These are phyloP conservation scores for Periconia digitata DNA, from an alignment of 2,329 filamentous ascomycete genomes.

Conservation along the genomic window DNA sequence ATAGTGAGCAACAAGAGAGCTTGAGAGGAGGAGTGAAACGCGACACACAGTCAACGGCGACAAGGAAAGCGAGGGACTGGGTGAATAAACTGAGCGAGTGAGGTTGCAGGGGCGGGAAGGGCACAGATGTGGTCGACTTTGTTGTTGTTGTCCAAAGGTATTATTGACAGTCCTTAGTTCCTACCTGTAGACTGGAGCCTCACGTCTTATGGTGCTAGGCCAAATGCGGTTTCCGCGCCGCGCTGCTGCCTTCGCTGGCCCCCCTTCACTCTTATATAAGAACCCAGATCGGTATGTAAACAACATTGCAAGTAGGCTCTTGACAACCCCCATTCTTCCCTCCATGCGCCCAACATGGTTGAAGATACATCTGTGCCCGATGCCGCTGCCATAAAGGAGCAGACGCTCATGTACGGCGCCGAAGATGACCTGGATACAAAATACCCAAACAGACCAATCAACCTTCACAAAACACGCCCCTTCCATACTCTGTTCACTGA, in stretches of 20 bases:
- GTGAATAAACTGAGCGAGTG: neutral
- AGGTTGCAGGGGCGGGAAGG: too few species aligned
- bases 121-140: too few species aligned
- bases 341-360: conserved; percentile 28
- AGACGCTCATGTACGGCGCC: conserved; percentile 53
- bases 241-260: conserved; percentile 6
- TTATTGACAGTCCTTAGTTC: too few species aligned
- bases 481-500: conserved; percentile 78
- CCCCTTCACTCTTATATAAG: conserved; percentile 5
- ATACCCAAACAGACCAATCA: conserved; percentile 77
- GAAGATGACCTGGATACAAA: conserved; percentile 53
- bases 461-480: conserved; percentile 74
- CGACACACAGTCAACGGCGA: neutral
- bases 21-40: too few species aligned
- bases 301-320: neutral
- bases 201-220: neutral
- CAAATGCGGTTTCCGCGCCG: neutral
- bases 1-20: too few species aligned
- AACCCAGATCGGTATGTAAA: neutral
- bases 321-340: neutral
- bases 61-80: neutral
- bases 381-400: conserved; percentile 48
- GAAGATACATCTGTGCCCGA: conserved; percentile 42
- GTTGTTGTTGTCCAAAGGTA: too few species aligned
- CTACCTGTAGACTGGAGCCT: too few species aligned